Evolutionary conservation across 805 yeast genomes (phyloP).

Genomic region (Monosporozyma siamensis): DNA sequence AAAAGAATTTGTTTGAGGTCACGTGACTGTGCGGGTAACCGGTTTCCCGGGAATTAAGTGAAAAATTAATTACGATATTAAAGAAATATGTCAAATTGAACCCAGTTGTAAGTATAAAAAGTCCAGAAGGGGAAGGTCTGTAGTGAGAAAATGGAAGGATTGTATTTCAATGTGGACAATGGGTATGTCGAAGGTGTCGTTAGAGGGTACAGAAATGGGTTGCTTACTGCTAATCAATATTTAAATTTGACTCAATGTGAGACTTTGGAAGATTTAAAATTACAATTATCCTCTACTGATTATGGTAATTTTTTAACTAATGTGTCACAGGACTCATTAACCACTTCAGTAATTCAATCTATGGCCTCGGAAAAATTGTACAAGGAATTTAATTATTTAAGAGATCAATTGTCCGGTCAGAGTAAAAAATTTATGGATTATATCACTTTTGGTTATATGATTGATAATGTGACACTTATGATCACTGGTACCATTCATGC

Average conservation of each 20-base stretch:
- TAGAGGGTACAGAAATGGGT: constrained; percentile 85
- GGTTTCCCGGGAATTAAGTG: no score
- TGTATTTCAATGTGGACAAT: constrained; percentile 77
- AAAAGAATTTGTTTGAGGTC: no score
- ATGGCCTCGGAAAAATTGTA: constrained; percentile 64
- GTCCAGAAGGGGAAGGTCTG: not conserved
- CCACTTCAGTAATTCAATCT: constrained; percentile 81
- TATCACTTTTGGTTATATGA: constrained; percentile 95
- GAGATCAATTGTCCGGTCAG: constrained; percentile 74
- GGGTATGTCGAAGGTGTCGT: constrained; percentile 94
- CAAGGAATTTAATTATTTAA: constrained; percentile 76
- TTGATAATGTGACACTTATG: constrained; percentile 91
- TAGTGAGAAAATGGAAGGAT: constrained; percentile 65
- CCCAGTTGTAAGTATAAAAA: no score
- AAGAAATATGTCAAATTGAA: no score
- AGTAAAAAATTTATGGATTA: constrained; percentile 79
- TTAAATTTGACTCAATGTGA: constrained; percentile 94
- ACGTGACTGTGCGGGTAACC: no score
- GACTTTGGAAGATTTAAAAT: constrained; percentile 81
- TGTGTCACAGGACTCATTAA: constrained; percentile 62
- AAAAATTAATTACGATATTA: no score
- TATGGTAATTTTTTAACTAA: constrained; percentile 85
- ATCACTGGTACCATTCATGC: constrained; percentile 96
- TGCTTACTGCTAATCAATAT: constrained; percentile 71
- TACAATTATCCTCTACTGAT: constrained; percentile 92